These are phyloP conservation scores for Ensete glaucum DNA, from an alignment of 176 grass and related monocot species.

Conservation along the genomic window DNA sequence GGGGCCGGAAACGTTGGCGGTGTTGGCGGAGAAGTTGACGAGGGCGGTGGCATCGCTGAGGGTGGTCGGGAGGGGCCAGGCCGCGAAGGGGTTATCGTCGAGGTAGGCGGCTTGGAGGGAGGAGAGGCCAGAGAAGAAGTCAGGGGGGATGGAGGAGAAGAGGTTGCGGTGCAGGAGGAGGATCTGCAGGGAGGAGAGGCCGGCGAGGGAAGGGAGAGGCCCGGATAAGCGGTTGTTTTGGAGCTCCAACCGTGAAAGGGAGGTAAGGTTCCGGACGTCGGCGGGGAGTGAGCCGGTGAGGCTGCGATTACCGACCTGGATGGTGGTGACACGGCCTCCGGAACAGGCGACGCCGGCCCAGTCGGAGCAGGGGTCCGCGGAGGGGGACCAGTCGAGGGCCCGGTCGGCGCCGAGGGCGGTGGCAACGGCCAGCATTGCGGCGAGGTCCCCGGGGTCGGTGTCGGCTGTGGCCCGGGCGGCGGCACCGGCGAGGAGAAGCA, in stretches of 20 bases:
- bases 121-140: constrained; percentile 22
- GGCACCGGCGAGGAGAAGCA: neutral
- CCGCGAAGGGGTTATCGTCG: constrained; percentile 24
- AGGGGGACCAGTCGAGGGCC: constrained; percentile 21
- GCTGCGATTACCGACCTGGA: constrained; percentile 9
- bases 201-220: constrained; percentile 10
- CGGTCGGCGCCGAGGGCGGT: constrained; percentile 3
- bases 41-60: constrained; percentile 8
- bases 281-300: constrained; percentile 3
- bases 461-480: neutral
- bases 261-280: constrained; percentile 12
- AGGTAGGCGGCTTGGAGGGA: constrained; percentile 23
- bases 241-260: constrained; percentile 14
- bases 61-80: constrained; percentile 12
- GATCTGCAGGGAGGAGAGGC: neutral
- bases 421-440: constrained; percentile 28
- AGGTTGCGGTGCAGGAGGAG: constrained; percentile 21
- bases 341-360: constrained; percentile 26
- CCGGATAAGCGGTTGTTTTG: constrained; percentile 11
- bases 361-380: constrained; percentile 26
- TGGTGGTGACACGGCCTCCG: constrained; percentile 10
- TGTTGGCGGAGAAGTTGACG: constrained; percentile 22
- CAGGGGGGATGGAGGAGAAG: constrained; percentile 23
- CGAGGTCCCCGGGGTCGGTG: constrained; percentile 16
- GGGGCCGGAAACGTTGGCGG: constrained; percentile 21